These are phyloP conservation scores for Blumeriella jaapii DNA, from an alignment of 2,329 filamentous ascomycete genomes.

Conservation along the genomic window DNA sequence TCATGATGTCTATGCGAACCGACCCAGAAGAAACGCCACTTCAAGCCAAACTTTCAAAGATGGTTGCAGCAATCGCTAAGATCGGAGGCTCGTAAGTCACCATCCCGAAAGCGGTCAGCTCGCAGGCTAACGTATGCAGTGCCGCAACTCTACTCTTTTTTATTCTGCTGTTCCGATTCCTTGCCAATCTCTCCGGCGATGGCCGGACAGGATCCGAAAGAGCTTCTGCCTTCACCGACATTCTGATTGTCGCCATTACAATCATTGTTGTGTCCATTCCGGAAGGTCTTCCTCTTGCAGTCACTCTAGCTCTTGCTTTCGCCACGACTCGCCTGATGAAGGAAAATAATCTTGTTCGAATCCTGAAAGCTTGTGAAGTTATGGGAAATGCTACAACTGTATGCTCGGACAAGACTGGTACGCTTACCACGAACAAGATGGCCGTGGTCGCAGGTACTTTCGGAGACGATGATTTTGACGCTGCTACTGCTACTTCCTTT, in stretches of 20 bases:
- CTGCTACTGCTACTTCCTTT: slow-evolving; percentile 8
- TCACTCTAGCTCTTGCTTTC: slow-evolving; percentile 56
- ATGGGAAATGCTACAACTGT: slow-evolving; percentile 65
- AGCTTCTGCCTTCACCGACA: slow-evolving; percentile 48
- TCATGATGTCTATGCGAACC: slow-evolving; percentile 65
- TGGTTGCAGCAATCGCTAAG: slow-evolving; percentile 70
- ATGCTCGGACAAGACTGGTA: slow-evolving; percentile 71
- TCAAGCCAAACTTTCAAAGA: slow-evolving; percentile 63
- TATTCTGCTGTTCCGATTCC: slow-evolving; percentile 68
- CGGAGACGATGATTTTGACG: slow-evolving; percentile 34
- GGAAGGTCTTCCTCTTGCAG: slow-evolving; percentile 53
- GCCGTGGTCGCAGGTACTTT: slow-evolving; percentile 63
- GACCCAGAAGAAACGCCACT: slow-evolving; percentile 68
- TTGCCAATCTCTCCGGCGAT: slow-evolving; percentile 47
- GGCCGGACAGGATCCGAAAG: slow-evolving; percentile 38
- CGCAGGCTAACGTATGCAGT: slow-evolving; percentile 27
- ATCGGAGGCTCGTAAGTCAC: slow-evolving; percentile 34
- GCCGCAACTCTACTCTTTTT: slow-evolving; percentile 63
- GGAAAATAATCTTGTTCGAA: slow-evolving; percentile 57
- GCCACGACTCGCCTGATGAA: slow-evolving; percentile 56
- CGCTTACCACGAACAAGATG: slow-evolving; percentile 64
- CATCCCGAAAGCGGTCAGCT: too few relatives aligned
- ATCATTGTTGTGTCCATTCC: slow-evolving; percentile 60
- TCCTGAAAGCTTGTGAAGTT: slow-evolving; percentile 55
- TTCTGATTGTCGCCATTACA: slow-evolving; percentile 53